phyloP scores from a whole-genome alignment of 768 basidiomycete genomes.

The Hericium erinaceus region DNA sequence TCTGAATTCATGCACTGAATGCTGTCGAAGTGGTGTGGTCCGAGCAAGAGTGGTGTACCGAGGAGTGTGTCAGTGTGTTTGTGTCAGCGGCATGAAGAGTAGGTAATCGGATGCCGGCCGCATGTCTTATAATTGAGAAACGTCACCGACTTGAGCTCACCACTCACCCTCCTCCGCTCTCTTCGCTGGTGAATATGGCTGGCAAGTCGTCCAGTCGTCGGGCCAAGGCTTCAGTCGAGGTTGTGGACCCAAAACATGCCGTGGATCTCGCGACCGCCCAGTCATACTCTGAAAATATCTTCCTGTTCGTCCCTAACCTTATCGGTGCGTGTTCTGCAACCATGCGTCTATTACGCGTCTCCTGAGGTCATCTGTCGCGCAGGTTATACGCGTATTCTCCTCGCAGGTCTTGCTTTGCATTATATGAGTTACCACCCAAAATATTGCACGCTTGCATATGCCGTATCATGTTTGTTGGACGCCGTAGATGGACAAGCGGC shows the following conservation, averaged over 20 bases:
- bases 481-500: constrained; percentile 94
- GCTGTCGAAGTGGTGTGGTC: too few relatives aligned
- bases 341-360: constrained; percentile 4
- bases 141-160: not conserved
- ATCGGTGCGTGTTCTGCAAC: constrained; percentile 55
- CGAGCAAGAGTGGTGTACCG: too few relatives aligned
- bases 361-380: constrained; percentile 5
- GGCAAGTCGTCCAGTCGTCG: constrained; percentile 21
- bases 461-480: constrained; percentile 86
- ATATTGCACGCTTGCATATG: constrained; percentile 83
- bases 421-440: constrained; percentile 96
- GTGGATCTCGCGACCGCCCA: constrained; percentile 83
- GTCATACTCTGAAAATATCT: constrained; percentile 89
- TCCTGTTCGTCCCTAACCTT: constrained; percentile 93
- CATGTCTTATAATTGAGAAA: not conserved
- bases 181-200: constrained; percentile 1
- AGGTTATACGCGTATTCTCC: constrained; percentile 88
- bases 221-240: constrained; percentile 49
- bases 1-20: too few relatives aligned
- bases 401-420: constrained; percentile 81
- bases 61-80: too few relatives aligned
- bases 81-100: not conserved
- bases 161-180: not conserved
- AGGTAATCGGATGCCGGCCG: not conserved
- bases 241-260: constrained; percentile 77